A percentile compares a stretch with the other conserved stretches of the same genome.
phyloP scores from a whole-genome alignment of 2,329 filamentous ascomycete genomes.

The Fusarium odoratissimum region DNA sequence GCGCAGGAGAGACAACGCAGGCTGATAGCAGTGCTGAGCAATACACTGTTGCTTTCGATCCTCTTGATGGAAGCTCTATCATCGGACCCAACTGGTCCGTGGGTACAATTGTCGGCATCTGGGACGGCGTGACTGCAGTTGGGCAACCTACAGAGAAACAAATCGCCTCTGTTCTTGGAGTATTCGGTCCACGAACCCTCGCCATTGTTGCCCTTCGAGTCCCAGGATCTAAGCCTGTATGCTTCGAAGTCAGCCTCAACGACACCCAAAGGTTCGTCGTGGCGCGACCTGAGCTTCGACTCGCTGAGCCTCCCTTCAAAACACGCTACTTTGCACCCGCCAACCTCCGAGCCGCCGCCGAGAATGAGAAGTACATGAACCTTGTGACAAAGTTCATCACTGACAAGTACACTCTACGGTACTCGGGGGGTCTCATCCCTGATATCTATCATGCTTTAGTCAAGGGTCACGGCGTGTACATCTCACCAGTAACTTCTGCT shows the following conservation, averaged over 20 bases:
- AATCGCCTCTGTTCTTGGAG: constrained; percentile 63
- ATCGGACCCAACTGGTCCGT: constrained; percentile 69
- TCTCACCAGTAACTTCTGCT: constrained; percentile 64
- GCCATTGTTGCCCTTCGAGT: constrained; percentile 66
- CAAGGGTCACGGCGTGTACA: constrained; percentile 71
- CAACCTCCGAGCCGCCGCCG: constrained; percentile 68
- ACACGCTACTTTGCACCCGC: constrained; percentile 72
- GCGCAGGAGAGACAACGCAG: constrained; percentile 1
- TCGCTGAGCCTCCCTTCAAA: constrained; percentile 54
- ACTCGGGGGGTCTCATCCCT: constrained; percentile 70
- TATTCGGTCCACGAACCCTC: constrained; percentile 66
- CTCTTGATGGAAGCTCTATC: constrained; percentile 72
- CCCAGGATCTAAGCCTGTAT: constrained; percentile 52
- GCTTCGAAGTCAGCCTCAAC: constrained; percentile 64
- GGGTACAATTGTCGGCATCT: constrained; percentile 70
- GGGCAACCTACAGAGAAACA: constrained; percentile 55
- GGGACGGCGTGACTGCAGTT: constrained; percentile 62
- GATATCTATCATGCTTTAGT: constrained; percentile 69
- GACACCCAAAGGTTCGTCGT: constrained; percentile 49
- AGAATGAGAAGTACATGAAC: constrained; percentile 60
- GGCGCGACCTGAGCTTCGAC: constrained; percentile 54
- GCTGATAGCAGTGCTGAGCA: constrained; percentile 48
- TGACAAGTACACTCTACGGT: constrained; percentile 69
- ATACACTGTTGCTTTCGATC: constrained; percentile 72
- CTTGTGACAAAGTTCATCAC: constrained; percentile 63